Percentiles rank a stretch among this genome's conserved stretches.
These are phyloP conservation scores for Tagetes erecta DNA, from an alignment of 129 eudicot species.

Conservation along the genomic window DNA sequence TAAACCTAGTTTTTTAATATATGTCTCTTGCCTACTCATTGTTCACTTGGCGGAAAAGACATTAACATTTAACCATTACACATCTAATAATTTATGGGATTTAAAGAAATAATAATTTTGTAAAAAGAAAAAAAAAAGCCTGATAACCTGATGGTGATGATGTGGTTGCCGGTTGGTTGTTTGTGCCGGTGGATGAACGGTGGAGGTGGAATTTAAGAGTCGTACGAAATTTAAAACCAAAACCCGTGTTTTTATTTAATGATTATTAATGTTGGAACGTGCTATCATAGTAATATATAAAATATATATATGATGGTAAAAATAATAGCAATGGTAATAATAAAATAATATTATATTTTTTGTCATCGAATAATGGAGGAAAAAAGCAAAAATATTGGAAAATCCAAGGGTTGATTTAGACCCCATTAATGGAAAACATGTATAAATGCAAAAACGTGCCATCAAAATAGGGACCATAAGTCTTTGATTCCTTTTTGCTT, in stretches of 20 bases:
- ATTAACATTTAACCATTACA: too few relatives aligned
- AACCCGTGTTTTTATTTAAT: constrained; percentile 14
- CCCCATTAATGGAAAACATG: constrained; percentile 34
- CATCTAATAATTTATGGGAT: too few relatives aligned
- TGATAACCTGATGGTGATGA: too few relatives aligned
- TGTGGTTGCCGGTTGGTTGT: too few relatives aligned
- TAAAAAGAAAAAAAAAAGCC: too few relatives aligned
- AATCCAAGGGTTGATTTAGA: constrained; percentile 6
- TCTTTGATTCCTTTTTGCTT: constrained; percentile 36
- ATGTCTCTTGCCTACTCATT: too few relatives aligned
- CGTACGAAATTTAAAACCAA: not conserved
- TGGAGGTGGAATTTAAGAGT: not conserved
- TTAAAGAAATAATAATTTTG: too few relatives aligned
- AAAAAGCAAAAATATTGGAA: constrained; percentile 8
- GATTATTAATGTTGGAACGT: constrained; percentile 10
- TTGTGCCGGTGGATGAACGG: too few relatives aligned
- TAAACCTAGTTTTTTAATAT: too few relatives aligned
- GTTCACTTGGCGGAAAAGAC: too few relatives aligned
- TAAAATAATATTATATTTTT: not conserved
- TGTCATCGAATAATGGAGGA: constrained; percentile 18
- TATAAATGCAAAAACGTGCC: constrained; percentile 48
- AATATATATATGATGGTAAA: too few relatives aligned
- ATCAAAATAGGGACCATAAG: constrained; percentile 40
- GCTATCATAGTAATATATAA: constrained; percentile 13
- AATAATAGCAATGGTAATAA: not conserved